Conservation (phyloP, 2,329 filamentous ascomycete genomes). For the Drechslera avenae region DNA sequence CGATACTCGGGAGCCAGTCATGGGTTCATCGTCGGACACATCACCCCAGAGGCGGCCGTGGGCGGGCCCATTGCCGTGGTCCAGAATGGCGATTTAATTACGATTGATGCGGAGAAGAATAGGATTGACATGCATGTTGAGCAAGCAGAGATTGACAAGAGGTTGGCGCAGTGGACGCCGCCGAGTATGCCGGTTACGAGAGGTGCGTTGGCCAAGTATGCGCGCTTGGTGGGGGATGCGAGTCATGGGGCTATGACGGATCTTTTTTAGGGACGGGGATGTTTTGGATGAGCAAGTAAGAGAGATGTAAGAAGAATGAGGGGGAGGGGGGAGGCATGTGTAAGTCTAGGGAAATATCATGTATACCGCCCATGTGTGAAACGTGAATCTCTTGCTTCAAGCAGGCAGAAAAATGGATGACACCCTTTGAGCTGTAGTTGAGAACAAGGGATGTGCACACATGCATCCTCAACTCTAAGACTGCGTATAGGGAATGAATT, state of each 20-base stretch:
- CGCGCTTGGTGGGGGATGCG: conserved; percentile 83
- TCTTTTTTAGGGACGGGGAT: conserved; percentile 55
- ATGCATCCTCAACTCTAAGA: no score
- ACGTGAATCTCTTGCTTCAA: no score
- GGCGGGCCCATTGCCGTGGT: conserved; percentile 89
- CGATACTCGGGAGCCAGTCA: conserved; percentile 87
- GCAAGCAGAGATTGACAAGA: conserved; percentile 70
- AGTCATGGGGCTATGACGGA: conserved; percentile 92
- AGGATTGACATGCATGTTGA: conserved; percentile 71
- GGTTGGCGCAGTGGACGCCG: conserved; percentile 70
- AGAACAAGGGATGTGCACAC: no score
- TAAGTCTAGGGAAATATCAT: no score
- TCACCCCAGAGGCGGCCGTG: conserved; percentile 85
- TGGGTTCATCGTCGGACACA: conserved; percentile 92
- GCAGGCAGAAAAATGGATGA: no score
- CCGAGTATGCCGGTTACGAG: conserved; percentile 76
- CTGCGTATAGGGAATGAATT: no score
- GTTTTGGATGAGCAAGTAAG: no score
- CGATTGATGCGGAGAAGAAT: conserved; percentile 84
- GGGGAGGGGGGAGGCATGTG: no score
- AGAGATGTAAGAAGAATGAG: no score
- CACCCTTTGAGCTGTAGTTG: no score
- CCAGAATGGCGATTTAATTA: conserved; percentile 77
- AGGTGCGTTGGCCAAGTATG: conserved; percentile 90
- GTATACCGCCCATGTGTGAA: no score